Percentiles rank a stretch among this genome's conserved stretches.
phyloP scores from a whole-genome alignment of 2,329 filamentous ascomycete species.

The Colletotrichum viniferum region DNA sequence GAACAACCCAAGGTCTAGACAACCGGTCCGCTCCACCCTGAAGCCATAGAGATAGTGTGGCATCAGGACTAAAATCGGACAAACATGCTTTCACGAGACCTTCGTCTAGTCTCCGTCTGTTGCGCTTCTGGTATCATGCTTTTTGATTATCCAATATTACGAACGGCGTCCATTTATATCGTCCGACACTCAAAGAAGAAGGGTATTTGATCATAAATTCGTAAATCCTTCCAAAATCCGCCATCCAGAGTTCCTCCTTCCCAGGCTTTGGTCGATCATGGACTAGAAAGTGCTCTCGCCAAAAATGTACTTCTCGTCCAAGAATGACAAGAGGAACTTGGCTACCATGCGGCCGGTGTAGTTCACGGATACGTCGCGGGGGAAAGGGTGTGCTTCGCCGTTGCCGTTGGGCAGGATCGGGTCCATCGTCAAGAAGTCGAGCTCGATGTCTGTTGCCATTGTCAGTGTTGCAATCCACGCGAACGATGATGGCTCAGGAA shows the following conservation, averaged over 20 bases:
- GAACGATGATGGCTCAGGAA: background rate
- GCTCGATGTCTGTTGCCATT: slow-evolving; percentile 36
- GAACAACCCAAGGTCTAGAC: slow-evolving; percentile 69
- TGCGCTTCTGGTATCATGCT: background rate
- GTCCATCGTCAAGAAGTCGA: slow-evolving; percentile 50
- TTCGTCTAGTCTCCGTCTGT: background rate
- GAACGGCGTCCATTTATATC: background rate
- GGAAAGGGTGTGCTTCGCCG: slow-evolving; percentile 48
- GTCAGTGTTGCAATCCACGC: background rate
- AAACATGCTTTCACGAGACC: slow-evolving; percentile 44
- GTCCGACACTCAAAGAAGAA: background rate
- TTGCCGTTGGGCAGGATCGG: slow-evolving; percentile 45
- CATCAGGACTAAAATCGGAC: slow-evolving; percentile 69
- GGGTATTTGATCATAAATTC: background rate
- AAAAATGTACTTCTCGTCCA: slow-evolving; percentile 53
- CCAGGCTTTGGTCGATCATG: background rate
- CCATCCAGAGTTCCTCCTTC: background rate
- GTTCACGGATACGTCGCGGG: slow-evolving; percentile 51
- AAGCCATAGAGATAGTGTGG: slow-evolving; percentile 60
- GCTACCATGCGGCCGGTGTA: slow-evolving; percentile 59
- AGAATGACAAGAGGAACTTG: slow-evolving; percentile 61
- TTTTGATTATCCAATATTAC: background rate
- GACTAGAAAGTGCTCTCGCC: slow-evolving; percentile 25
- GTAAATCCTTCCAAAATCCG: background rate
- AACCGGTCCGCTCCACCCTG: slow-evolving; percentile 72